A percentile compares a stretch with the other conserved stretches of the same genome.
phyloP scores from a whole-genome alignment of 129 eudicot species.

The Tagetes erecta region DNA sequence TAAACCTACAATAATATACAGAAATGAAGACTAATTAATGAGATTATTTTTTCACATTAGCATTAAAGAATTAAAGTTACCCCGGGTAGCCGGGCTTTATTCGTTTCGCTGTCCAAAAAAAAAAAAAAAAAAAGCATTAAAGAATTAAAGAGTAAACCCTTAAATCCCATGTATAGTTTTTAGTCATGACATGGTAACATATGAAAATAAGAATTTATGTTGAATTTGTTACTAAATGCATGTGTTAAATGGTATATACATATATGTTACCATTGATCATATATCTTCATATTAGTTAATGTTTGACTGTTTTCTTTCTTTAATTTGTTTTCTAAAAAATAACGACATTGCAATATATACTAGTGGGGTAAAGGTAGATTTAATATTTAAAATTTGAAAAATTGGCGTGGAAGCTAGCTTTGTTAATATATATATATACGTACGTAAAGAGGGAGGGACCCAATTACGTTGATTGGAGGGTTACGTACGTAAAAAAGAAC shows the following conservation, averaged over 20 bases:
- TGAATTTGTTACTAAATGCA: background rate
- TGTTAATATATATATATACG: background rate
- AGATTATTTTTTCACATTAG: background rate
- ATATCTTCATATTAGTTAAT: background rate
- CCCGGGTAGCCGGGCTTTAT: no score
- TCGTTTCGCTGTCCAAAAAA: no score
- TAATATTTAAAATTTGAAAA: slow-evolving; percentile 29
- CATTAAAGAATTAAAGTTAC: no score
- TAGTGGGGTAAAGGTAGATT: slow-evolving; percentile 1
- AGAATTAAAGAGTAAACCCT: background rate
- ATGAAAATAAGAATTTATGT: background rate
- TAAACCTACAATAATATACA: no score
- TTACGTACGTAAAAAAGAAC: slow-evolving; percentile 38
- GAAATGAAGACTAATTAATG: no score
- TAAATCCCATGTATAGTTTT: background rate
- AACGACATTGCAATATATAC: background rate
- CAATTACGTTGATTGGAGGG: slow-evolving; percentile 18
- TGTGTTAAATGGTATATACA: background rate
- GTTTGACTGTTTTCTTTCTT: background rate
- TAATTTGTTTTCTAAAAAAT: background rate
- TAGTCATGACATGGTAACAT: background rate
- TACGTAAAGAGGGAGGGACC: slow-evolving; percentile 21
- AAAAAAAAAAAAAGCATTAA: no score
- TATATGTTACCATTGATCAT: background rate
- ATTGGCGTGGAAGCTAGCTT: slow-evolving; percentile 3